Percentiles rank a stretch among this genome's conserved stretches.
Evolutionary conservation across 768 basidiomycete genomes (phyloP).

Genomic region (Lactarius indigo): DNA sequence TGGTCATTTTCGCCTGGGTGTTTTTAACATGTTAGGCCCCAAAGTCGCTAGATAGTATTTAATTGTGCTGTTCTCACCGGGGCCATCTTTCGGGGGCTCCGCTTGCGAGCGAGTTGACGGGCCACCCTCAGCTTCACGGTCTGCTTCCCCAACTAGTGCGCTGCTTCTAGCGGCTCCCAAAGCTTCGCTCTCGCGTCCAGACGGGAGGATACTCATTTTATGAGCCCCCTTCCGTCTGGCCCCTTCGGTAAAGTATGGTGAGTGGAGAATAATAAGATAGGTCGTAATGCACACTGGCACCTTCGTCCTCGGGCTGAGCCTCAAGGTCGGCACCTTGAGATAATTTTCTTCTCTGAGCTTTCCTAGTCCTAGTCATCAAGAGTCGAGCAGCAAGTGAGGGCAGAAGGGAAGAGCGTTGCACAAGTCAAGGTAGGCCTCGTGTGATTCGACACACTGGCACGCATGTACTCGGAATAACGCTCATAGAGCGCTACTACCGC

Average conservation of each 20-base stretch:
- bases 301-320: neutral
- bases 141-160: too few species aligned
- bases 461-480: too few species aligned
- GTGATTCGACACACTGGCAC: too few species aligned
- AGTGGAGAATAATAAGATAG: neutral
- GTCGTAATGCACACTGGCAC: neutral
- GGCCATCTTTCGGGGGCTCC: neutral
- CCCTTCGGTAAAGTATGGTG: too few species aligned
- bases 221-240: neutral
- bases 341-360: neutral
- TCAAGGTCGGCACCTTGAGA: neutral
- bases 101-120: neutral
- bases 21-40: neutral
- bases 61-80: neutral
- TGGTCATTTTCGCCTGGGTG: neutral
- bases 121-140: too few species aligned
- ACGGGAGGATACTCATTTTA: neutral
- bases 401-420: too few species aligned
- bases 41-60: neutral
- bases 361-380: neutral
- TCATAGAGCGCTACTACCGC: too few species aligned
- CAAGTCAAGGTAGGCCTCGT: too few species aligned
- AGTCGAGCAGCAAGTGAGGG: neutral
- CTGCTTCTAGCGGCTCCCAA: too few species aligned
- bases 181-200: too few species aligned